Conservation (phyloP, 495 filamentous ascomycete species). For the Rhizodiscina lignyota region DNA sequence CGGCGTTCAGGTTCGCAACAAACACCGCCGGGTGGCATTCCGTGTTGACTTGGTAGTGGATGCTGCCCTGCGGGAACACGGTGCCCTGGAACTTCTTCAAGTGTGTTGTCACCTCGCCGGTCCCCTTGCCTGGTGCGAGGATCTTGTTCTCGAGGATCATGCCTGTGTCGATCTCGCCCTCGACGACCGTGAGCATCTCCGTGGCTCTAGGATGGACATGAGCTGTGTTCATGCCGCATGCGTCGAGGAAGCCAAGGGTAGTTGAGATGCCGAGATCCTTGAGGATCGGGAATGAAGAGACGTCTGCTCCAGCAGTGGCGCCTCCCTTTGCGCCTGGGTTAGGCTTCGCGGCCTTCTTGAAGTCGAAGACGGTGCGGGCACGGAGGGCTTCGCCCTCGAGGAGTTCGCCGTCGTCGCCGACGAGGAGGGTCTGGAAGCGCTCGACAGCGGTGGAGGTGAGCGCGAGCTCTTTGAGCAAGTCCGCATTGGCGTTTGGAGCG, state of each 20-base stretch:
- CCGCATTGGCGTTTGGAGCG: conserved; percentile 2
- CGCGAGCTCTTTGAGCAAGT: conserved; percentile 2
- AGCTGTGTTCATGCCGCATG: conserved; percentile 30
- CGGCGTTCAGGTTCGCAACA: conserved; percentile 28
- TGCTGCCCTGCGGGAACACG: conserved; percentile 29
- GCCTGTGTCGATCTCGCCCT: conserved; percentile 28
- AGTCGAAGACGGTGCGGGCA: conserved; percentile 11
- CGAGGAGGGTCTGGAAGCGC: conserved; percentile 11
- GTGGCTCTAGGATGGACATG: conserved; percentile 32
- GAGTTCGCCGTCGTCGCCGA: conserved; percentile 6
- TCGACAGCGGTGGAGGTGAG: conserved; percentile 9
- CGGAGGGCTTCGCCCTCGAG: conserved; percentile 6
- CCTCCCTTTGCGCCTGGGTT: conserved; percentile 9
- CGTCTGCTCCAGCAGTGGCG: conserved; percentile 19
- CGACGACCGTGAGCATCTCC: conserved; percentile 28
- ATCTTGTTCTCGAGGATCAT: conserved; percentile 34
- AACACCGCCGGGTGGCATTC: conserved; percentile 31
- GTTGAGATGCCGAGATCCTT: conserved; percentile 23
- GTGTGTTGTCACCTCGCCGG: conserved; percentile 19
- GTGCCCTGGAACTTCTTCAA: conserved; percentile 26
- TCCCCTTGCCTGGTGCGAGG: conserved; percentile 8
- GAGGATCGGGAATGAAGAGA: conserved; percentile 27
- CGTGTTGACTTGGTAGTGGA: conserved; percentile 39
- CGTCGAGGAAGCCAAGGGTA: conserved; percentile 22
- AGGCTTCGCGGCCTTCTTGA: conserved; percentile 10